These are phyloP conservation scores for Monosporascus sp. DNA, from an alignment of 2,329 filamentous ascomycete genomes.

Conservation along the genomic window DNA sequence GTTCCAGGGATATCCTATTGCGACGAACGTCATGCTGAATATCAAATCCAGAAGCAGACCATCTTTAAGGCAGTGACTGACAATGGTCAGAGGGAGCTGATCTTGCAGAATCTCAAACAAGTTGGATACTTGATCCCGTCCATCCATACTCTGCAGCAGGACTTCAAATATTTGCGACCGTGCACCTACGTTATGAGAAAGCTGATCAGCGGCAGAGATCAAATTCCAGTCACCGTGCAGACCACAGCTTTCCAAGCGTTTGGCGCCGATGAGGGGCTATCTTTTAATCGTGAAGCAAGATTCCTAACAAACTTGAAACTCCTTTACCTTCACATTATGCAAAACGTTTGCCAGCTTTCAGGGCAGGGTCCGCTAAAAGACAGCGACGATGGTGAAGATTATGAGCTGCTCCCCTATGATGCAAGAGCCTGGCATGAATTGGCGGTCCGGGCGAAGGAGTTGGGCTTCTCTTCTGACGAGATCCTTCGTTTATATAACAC, in stretches of 20 bases:
- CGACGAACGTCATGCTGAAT: no score
- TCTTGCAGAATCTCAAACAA: background rate
- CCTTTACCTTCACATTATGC: no score
- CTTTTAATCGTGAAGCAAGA: no score
- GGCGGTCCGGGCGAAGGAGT: no score
- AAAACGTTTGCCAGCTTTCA: no score
- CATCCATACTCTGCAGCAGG: conserved; percentile 1
- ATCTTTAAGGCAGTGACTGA: background rate
- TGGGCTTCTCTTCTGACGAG: background rate
- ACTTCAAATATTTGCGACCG: conserved; percentile 3
- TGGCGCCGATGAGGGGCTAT: no score
- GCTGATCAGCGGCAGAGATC: background rate
- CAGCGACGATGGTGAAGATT: no score
- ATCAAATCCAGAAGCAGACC: no score
- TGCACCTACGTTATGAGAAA: conserved; percentile 3
- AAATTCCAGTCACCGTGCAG: background rate
- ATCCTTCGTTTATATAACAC: background rate
- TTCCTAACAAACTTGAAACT: no score
- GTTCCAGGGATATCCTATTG: background rate
- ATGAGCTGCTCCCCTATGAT: no score
- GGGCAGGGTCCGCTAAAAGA: no score
- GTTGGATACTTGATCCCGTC: conserved; percentile 1
- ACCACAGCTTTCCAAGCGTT: background rate
- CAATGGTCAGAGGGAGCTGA: background rate
- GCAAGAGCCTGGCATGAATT: no score